phyloP scores from a whole-genome alignment of 164 flowering plant genomes.

The Annona cherimola region DNA sequence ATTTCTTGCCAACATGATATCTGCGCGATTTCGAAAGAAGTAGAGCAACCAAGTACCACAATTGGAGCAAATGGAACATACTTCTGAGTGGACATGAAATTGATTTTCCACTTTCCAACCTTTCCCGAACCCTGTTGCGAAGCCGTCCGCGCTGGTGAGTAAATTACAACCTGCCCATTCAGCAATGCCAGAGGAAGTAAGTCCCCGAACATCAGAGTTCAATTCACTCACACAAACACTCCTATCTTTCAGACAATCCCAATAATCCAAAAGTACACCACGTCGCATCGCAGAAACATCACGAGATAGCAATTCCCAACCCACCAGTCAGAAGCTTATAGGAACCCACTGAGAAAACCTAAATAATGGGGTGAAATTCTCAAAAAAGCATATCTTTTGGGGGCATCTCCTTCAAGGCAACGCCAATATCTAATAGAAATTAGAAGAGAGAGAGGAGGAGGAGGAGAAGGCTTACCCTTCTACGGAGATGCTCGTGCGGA shows the following conservation, averaged over 20 bases:
- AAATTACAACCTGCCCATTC: constrained; percentile 68
- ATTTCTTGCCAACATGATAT: too few species aligned
- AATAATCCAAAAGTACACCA: too few species aligned
- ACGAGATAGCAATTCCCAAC: too few species aligned
- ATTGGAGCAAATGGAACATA: constrained; percentile 26
- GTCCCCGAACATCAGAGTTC: neutral
- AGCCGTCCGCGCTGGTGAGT: constrained; percentile 92
- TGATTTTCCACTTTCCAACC: constrained; percentile 92
- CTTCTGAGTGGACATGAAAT: constrained; percentile 94
- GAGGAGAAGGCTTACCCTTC: constrained; percentile 31
- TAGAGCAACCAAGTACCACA: neutral
- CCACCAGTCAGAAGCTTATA: too few species aligned
- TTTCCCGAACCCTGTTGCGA: constrained; percentile 98
- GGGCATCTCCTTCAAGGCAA: neutral
- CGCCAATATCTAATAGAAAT: neutral
- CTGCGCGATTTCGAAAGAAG: neutral
- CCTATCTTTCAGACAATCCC: too few species aligned
- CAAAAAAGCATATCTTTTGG: too few species aligned
- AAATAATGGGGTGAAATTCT: too few species aligned
- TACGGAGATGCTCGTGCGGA: constrained; percentile 57
- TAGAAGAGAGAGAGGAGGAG: neutral
- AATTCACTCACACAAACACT: neutral
- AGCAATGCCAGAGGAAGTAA: constrained; percentile 1
- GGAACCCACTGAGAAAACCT: too few species aligned
- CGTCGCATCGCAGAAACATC: too few species aligned